Base-by-base conservation (phyloP, 495 filamentous ascomycete genomes). In the Diplogelasinospora grovesii region DNA sequence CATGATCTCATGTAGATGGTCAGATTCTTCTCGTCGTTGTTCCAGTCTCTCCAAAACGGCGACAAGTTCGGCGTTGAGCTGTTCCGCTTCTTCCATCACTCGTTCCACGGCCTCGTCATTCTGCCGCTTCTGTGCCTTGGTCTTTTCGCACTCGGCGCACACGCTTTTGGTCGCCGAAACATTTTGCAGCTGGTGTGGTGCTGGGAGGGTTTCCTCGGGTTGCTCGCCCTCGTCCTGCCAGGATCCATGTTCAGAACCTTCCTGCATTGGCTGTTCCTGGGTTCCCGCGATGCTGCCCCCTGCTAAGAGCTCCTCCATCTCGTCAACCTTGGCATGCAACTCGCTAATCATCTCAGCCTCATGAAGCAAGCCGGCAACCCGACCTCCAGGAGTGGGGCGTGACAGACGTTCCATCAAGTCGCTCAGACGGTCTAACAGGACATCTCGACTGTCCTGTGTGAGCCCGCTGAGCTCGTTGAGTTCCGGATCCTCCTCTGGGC, bases 1-100 rank as follows among this genome's bases (percentile, higher is more conserved):
- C 3, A 75, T 57, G 25, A 78, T 46, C 8, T 58, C 59, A 36
- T 75, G 73, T 36, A 78, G 68, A 45, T 78, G 71, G 71, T 71
- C 63, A 14, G 71, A 67, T 47, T 77, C 72, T 45, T 75, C 69
- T 26, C 61, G 66, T 28, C 74, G 55, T 16, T 51, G 54, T 35
- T 62, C 52, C 8, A 76, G 46, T 27, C 58, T 65, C 27, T 51
- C 43, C 16, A 68, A 43, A 6, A 66, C 57, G 8, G 37, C 44
- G 4, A 52, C 55, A 16, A 77, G 35, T 33, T 65, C 58, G n/a
- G 49, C 45, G 21, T 55, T 51, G 16, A 76, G 36, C 31, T 54
- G 48, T 21, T 73, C 62, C 8, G 68, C 64, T 39, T 68, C 68
- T 16, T 43, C 46, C 1, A 60, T 60, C 4, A 75, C 39, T 13